A percentile compares a stretch with the other conserved stretches of the same genome.
phyloP scores from a whole-genome alignment of 441 rosid species.

The Bocquillonia castaneifolia region DNA sequence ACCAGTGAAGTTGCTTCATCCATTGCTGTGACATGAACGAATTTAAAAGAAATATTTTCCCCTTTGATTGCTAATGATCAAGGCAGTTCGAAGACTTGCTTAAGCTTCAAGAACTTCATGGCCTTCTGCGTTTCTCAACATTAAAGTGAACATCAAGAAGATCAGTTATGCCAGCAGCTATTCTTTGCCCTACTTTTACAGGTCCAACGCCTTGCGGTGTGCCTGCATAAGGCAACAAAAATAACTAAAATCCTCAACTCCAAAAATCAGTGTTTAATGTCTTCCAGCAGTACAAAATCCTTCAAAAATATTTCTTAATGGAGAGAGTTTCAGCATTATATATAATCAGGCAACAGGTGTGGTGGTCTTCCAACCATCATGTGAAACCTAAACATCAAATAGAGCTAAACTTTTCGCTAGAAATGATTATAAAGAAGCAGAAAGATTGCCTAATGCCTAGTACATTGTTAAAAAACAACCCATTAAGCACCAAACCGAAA shows the following conservation, averaged over 20 bases:
- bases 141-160: slow-evolving; percentile 58
- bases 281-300: not conserved
- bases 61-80: not conserved
- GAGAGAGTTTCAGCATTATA: not conserved
- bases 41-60: not conserved
- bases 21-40: not conserved
- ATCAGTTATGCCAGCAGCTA: slow-evolving; percentile 86
- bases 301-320: not conserved
- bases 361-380: too few relatives aligned
- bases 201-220: slow-evolving; percentile 93
- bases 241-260: not conserved
- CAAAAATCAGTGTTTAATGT: not conserved
- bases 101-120: slow-evolving; percentile 35
- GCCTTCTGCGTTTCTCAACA: slow-evolving; percentile 45
- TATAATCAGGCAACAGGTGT: not conserved
- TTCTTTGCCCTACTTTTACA: slow-evolving; percentile 74
- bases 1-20: not conserved
- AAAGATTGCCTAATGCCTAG: not conserved
- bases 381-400: not conserved
- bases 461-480: not conserved
- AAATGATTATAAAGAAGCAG: not conserved
- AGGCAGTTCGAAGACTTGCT: slow-evolving; percentile 13
- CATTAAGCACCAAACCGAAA: not conserved
- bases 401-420: not conserved
- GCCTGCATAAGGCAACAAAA: slow-evolving; percentile 40